phyloP scores from a whole-genome alignment of 140 eudicot species.

The Stevia rebaudiana region DNA sequence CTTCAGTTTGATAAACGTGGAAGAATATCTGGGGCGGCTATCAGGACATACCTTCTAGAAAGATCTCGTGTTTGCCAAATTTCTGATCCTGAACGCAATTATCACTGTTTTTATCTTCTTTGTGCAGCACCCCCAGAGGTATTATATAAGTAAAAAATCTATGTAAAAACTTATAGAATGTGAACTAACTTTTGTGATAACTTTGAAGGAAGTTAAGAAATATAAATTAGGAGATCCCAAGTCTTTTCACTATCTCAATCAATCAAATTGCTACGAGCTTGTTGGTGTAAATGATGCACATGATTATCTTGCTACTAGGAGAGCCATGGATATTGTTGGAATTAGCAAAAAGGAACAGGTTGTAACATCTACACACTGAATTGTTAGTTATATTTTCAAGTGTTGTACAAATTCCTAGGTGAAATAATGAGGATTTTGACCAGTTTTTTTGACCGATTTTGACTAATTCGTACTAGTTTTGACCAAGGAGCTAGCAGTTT shows the following conservation, averaged over 20 bases:
- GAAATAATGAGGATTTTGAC: no score
- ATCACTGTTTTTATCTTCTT: constrained; percentile 94
- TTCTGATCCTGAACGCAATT: constrained; percentile 96
- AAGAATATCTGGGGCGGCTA: constrained; percentile 98
- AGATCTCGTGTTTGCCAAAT: constrained; percentile 97
- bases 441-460: no score
- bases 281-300: constrained; percentile 83
- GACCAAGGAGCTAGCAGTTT: no score
- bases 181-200: constrained; percentile 17
- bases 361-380: constrained; percentile 11
- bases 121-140: constrained; percentile 98
- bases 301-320: constrained; percentile 90
- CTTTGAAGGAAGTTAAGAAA: constrained; percentile 70
- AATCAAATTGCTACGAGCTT: constrained; percentile 77
- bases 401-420: no score
- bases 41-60: constrained; percentile 91
- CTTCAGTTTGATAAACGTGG: constrained; percentile 90
- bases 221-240: constrained; percentile 82
- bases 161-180: constrained; percentile 10
- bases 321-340: constrained; percentile 99
- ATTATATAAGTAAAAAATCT: constrained; percentile 1
- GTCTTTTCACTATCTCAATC: constrained; percentile 85
- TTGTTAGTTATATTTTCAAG: constrained; percentile 1
- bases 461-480: no score
- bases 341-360: constrained; percentile 87